Conservation (phyloP, 371 early-diverging fungal species). For the Sporodiniella umbellata region DNA sequence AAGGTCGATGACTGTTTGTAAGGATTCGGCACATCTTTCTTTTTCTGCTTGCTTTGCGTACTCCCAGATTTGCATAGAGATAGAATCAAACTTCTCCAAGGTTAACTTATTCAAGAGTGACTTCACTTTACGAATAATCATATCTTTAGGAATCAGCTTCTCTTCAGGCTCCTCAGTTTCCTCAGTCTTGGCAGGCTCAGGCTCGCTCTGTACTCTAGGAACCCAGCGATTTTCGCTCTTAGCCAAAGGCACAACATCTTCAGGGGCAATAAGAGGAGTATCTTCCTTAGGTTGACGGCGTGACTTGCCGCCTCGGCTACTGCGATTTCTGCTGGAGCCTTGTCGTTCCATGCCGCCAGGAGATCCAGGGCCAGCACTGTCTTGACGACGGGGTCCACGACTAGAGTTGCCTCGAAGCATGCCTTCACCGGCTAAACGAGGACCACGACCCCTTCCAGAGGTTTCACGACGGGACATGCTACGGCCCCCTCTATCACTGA, state of each 20-base stretch:
- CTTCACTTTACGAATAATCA: constrained; percentile 79
- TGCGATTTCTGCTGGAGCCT: constrained; percentile 44
- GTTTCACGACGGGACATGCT: constrained; percentile 53
- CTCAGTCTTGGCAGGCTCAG: constrained; percentile 14
- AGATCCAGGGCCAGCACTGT: constrained; percentile 40
- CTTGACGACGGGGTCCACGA: constrained; percentile 45
- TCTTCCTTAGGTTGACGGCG: constrained; percentile 40
- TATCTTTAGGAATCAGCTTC: constrained; percentile 54
- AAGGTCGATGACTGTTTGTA: constrained; percentile 76
- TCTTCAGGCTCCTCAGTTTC: constrained; percentile 6
- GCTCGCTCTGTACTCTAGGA: constrained; percentile 46
- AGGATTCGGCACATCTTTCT: constrained; percentile 66
- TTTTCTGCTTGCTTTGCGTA: constrained; percentile 67
- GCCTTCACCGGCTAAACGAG: constrained; percentile 42
- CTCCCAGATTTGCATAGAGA: constrained; percentile 81
- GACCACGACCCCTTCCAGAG: constrained; percentile 60
- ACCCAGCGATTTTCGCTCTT: constrained; percentile 85
- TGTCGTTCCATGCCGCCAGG: constrained; percentile 58
- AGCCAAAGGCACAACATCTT: constrained; percentile 71
- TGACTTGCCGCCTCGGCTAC: constrained; percentile 52
- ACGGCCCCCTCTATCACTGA: constrained; percentile 16
- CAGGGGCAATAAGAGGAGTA: constrained; percentile 60
- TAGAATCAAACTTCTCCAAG: constrained; percentile 86
- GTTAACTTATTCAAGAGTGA: constrained; percentile 93
- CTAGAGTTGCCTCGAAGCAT: constrained; percentile 44